These are phyloP conservation scores for Microsporum canis DNA, from an alignment of 2,329 filamentous ascomycete genomes.

Conservation along the genomic window DNA sequence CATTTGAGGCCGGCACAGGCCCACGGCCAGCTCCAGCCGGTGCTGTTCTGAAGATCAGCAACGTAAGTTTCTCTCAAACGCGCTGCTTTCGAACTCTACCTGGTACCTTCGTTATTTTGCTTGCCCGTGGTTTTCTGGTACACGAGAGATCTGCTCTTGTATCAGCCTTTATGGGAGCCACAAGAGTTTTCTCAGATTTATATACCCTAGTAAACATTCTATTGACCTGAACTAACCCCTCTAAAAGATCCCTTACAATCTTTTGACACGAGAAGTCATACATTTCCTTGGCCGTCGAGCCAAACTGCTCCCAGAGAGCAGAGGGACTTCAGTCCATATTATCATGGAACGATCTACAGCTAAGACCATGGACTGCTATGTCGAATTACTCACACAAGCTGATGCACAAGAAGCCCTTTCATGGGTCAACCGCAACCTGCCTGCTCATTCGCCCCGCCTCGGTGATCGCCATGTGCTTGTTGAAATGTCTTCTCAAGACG, in stretches of 20 bases:
- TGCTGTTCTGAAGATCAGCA: constrained; percentile 28
- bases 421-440: constrained; percentile 27
- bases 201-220: not conserved
- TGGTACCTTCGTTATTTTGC: constrained; percentile 3
- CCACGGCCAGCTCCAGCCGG: constrained; percentile 15
- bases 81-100: not conserved
- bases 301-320: constrained; percentile 25
- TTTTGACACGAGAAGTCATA: constrained; percentile 39
- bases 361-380: constrained; percentile 45
- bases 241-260: constrained; percentile 39
- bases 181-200: not conserved
- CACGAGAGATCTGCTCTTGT: constrained; percentile 1
- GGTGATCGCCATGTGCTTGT: constrained; percentile 40
- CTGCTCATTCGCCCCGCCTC: constrained; percentile 33
- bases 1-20: constrained; percentile 21
- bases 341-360: constrained; percentile 48
- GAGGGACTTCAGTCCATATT: constrained; percentile 42
- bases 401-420: constrained; percentile 32
- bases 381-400: constrained; percentile 32
- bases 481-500: constrained; percentile 36
- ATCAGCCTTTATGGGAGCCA: not conserved
- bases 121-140: too few relatives aligned
- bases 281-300: constrained; percentile 38
- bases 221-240: not conserved
- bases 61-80: constrained; percentile 20